Evolutionary conservation across 202 grass and related monocot species (phyloP), one percentile per base, ranked within the genome.

Genomic region (Cymbopogon flexuosus): DNA sequence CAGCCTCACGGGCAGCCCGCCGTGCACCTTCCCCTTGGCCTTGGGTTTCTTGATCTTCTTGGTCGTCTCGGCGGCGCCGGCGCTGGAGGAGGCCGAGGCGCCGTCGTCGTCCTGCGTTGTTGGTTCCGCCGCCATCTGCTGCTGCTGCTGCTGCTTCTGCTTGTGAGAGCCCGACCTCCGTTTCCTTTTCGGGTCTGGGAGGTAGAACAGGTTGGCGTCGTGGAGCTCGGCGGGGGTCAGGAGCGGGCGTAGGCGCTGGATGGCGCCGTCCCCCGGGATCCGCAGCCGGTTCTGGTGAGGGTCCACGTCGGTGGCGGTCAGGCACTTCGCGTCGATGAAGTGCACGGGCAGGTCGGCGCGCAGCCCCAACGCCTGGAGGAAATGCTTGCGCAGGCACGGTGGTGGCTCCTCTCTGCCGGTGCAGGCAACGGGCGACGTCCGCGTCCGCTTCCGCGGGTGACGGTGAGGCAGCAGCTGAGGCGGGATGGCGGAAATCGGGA

Each of bases 201-300:
- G 27, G 46, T 11, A 0, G 5, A 66, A 49, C 23, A 88, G 63
- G 68, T 77, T 79, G 75, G 86, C 75, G 5, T 31, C 60, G 3
- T 10, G 5, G 80, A 79, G 62, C 75, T 88, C 80, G 37, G 45
- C 29, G 8, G 3, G 16, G 16, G 13, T 67, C 22, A 88, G 68
- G 16, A 88, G 16, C 1, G 68, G 10, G 41, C 23, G 69, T 75
- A 88, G 68, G 40, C 3, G 36, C 30, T 8, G 4, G 1, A 22
- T 1, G 57, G 45, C 80, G 49, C 39, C 61, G 14, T 15, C 46
- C 2, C 0, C 11, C 13, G 85, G 79, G 73, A 87, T 21, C 46
- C 73, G 73, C 73, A 87, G 59, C 45, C 79, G 79, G 85, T 73
- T 87, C 86, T 84, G 68, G 59, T 74, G 85, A 60, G n/a, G 2